These are phyloP conservation scores for Chondrostereum purpureum DNA, from an alignment of 1,284 basidiomycete species.

Conservation along the genomic window DNA sequence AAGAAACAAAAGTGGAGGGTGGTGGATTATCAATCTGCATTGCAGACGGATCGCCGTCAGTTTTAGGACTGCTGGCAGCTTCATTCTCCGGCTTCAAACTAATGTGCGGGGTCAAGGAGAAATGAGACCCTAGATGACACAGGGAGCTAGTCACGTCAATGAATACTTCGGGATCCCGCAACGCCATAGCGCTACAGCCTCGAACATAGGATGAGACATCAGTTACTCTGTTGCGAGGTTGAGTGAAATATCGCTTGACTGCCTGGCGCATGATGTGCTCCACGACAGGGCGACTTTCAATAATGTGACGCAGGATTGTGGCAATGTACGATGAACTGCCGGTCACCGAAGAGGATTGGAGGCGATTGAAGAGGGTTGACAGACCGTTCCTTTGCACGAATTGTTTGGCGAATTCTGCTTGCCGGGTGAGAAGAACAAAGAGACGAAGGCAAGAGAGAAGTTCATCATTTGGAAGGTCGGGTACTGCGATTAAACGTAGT, in stretches of 20 bases:
- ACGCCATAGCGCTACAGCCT: conserved; percentile 72
- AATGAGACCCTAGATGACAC: conserved; percentile 69
- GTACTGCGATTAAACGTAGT: conserved; percentile 56
- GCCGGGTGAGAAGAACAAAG: conserved; percentile 76
- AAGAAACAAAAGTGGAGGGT: conserved; percentile 19
- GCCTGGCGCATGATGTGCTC: conserved; percentile 77
- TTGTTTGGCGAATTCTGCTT: conserved; percentile 49
- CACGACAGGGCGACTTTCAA: conserved; percentile 72
- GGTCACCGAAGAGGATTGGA: conserved; percentile 51
- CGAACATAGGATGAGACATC: conserved; percentile 76
- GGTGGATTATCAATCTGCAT: conserved; percentile 68
- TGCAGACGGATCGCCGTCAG: conserved; percentile 26
- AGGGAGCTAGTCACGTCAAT: conserved; percentile 66
- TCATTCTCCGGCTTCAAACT: conserved; percentile 44
- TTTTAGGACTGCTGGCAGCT: conserved; percentile 14
- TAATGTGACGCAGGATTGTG: conserved; percentile 84
- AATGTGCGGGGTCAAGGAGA: conserved; percentile 56
- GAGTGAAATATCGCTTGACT: conserved; percentile 70
- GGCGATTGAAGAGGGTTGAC: conserved; percentile 55
- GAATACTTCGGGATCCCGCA: conserved; percentile 79
- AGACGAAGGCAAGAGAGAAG: conserved; percentile 75
- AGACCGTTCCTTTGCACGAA: conserved; percentile 67
- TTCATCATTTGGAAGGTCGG: conserved; percentile 68
- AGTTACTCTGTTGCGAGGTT: conserved; percentile 61
- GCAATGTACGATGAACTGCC: conserved; percentile 81